A percentile compares a stretch with the other conserved stretches of the same genome.
phyloP scores from a whole-genome alignment of 192 early-diverging fungal genomes.

The Coemansia sp. region DNA sequence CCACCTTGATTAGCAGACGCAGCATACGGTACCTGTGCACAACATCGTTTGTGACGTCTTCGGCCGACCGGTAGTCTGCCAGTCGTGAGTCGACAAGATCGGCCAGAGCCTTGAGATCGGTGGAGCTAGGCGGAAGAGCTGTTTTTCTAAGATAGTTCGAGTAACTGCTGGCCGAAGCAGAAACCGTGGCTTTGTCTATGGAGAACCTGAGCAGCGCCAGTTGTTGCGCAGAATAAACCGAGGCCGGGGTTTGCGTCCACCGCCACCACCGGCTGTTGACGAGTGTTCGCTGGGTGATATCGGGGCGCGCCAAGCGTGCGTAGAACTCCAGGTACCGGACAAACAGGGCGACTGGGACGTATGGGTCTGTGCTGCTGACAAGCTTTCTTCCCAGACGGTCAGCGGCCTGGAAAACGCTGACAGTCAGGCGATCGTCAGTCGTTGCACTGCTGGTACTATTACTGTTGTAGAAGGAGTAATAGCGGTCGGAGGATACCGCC shows the following conservation, averaged over 20 bases:
- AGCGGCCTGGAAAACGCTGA: constrained; percentile 17
- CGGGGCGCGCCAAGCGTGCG: constrained; percentile 40
- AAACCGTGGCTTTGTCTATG: constrained; percentile 10
- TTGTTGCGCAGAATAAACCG: constrained; percentile 26
- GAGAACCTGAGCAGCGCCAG: constrained; percentile 29
- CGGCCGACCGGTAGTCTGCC: neutral
- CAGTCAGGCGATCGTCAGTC: constrained; percentile 1
- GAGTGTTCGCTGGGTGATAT: constrained; percentile 30
- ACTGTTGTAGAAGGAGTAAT: neutral
- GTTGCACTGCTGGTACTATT: neutral
- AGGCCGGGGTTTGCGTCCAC: constrained; percentile 22
- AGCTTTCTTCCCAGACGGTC: constrained; percentile 25
- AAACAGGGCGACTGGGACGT: neutral
- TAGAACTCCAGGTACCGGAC: constrained; percentile 37
- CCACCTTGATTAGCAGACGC: constrained; percentile 13
- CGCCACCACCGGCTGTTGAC: neutral
- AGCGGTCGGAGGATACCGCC: neutral
- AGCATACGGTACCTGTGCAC: constrained; percentile 18
- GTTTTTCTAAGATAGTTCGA: constrained; percentile 11
- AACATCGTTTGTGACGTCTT: constrained; percentile 16
- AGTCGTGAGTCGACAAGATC: constrained; percentile 9
- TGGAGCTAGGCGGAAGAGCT: neutral
- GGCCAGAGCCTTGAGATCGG: neutral
- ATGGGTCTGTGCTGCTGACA: neutral
- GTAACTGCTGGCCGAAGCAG: neutral